Evolutionary conservation across 192 early-diverging fungal genomes (phyloP).

Genomic region (Mortierella hygrophila): DNA sequence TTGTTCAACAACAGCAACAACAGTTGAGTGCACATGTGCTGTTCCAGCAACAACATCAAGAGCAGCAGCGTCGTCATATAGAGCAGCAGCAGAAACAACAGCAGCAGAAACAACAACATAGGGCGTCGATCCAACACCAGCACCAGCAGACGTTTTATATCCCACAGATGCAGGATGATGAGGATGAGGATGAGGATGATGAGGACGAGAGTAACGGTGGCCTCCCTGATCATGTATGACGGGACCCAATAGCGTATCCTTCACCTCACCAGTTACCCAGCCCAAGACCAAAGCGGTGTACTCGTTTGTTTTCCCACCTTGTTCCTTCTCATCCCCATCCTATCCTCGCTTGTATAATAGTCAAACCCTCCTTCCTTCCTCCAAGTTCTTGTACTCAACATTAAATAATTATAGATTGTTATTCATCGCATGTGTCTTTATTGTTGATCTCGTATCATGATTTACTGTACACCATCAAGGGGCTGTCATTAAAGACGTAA

Average conservation of each 20-base stretch:
- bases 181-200: constrained; percentile 39
- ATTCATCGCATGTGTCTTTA: not conserved
- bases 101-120: constrained; percentile 24
- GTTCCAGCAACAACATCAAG: constrained; percentile 46
- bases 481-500: constrained; percentile 2
- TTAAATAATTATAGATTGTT: not conserved
- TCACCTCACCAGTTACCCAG: no score
- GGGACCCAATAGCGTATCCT: no score
- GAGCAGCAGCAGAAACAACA: constrained; percentile 24
- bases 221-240: constrained; percentile 1
- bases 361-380: not conserved
- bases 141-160: constrained; percentile 50
- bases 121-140: constrained; percentile 39
- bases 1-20: constrained; percentile 8
- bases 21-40: constrained; percentile 27
- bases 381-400: no score
- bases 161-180: constrained; percentile 48
- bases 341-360: not conserved
- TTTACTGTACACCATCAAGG: no score
- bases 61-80: constrained; percentile 20
- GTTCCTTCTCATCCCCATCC: not conserved
- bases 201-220: not conserved
- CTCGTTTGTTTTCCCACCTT: no score
- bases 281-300: no score
- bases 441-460: not conserved